Percentiles rank a stretch among this genome's conserved stretches.
These are phyloP conservation scores for Pholiota microspora DNA, from an alignment of 768 basidiomycete genomes.

Conservation along the genomic window DNA sequence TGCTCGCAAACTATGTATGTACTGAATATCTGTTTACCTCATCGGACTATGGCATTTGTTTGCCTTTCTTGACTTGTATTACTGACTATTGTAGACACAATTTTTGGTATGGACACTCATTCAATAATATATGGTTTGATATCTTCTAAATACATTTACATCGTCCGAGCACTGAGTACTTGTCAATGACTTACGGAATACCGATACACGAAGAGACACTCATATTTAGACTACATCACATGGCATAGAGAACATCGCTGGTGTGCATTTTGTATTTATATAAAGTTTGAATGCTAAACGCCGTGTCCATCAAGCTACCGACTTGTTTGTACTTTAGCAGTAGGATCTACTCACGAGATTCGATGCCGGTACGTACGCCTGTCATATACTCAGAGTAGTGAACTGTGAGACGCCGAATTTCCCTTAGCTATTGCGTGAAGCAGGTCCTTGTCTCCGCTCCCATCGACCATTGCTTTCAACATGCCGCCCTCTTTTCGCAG, in stretches of 20 bases:
- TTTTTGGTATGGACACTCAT: neutral
- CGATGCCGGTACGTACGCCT: conserved; percentile 1
- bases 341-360: conserved; percentile 12
- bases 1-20: neutral
- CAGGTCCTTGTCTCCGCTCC: conserved; percentile 20
- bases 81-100: neutral
- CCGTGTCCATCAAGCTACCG: neutral
- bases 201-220: neutral
- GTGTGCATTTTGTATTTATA: neutral
- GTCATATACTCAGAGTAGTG: conserved; percentile 5
- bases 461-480: conserved; percentile 21
- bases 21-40: neutral
- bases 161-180: too few species aligned
- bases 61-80: neutral
- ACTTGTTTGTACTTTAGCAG: conserved; percentile 3
- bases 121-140: neutral
- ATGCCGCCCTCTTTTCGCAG: conserved; percentile 17
- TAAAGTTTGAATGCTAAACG: neutral
- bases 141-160: neutral
- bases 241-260: too few species aligned
- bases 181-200: too few species aligned
- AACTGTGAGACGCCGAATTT: conserved; percentile 6
- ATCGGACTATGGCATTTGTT: neutral
- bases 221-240: conserved; percentile 5
- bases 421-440: conserved; percentile 23